Percentiles rank a stretch among this genome's conserved stretches.
Conservation (phyloP, 495 filamentous ascomycete genomes). For the Penicillium macrosclerotiorum region DNA sequence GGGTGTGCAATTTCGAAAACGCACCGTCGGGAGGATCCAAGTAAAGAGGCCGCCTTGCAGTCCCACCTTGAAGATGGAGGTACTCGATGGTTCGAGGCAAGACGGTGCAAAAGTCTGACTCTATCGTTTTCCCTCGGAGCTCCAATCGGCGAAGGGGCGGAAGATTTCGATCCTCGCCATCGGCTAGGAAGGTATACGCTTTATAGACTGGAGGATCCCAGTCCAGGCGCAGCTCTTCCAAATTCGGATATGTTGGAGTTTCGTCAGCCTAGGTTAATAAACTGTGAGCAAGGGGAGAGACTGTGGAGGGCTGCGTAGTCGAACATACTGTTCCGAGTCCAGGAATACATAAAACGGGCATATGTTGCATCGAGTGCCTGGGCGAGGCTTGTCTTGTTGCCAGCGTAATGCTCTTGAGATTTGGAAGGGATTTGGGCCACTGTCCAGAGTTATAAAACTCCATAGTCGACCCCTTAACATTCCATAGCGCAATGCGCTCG, state of each 20-base stretch:
- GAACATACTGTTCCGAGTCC: constrained; percentile 6
- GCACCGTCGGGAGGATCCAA: not conserved
- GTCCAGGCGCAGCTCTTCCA: constrained; percentile 37
- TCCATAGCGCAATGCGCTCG: constrained; percentile 39
- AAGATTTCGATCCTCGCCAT: constrained; percentile 7
- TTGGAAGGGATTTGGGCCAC: constrained; percentile 35
- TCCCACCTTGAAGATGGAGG: constrained; percentile 30
- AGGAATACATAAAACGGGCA: constrained; percentile 21
- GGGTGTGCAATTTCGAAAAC: constrained; percentile 31
- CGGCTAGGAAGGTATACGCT: constrained; percentile 6
- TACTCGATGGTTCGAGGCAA: constrained; percentile 33
- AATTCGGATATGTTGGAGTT: constrained; percentile 29
- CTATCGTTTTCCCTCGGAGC: constrained; percentile 27
- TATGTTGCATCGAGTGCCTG: not conserved
- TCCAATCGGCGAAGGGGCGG: constrained; percentile 31
- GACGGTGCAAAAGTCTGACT: constrained; percentile 9
- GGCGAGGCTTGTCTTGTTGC: constrained; percentile 6
- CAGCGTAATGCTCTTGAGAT: constrained; percentile 35
- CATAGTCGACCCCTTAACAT: constrained; percentile 15
- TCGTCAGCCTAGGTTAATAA: not conserved
- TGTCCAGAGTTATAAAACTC: constrained; percentile 1
- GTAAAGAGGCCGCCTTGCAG: constrained; percentile 1
- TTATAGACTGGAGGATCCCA: constrained; percentile 25
- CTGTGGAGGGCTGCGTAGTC: not conserved
- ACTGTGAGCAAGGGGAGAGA: too few species aligned